Percentiles rank a stretch among this genome's conserved stretches.
Evolutionary conservation across 192 early-diverging fungal genomes (phyloP).

Genomic region (Dissophora ornata): DNA sequence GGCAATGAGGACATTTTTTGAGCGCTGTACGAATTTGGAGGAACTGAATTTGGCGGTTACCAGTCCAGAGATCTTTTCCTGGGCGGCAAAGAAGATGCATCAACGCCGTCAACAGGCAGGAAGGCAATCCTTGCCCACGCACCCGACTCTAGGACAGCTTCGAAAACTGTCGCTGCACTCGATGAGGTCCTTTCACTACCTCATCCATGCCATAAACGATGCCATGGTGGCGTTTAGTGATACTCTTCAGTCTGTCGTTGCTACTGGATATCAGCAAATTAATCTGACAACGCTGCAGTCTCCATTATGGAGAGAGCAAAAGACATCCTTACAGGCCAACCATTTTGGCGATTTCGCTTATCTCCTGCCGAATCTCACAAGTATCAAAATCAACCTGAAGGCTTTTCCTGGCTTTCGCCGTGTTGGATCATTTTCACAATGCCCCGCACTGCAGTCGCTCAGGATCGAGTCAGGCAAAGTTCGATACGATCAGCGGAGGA

Average conservation of each 20-base stretch:
- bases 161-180: background rate
- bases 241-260: background rate
- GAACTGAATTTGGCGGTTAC: background rate
- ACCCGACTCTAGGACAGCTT: background rate
- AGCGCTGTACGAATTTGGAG: background rate
- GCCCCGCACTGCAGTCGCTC: background rate
- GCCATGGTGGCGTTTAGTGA: background rate
- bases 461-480: slow-evolving; percentile 1
- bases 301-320: background rate
- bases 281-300: background rate
- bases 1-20: background rate
- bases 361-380: background rate
- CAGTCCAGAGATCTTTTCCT: background rate
- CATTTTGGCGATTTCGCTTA: background rate
- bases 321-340: background rate
- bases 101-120: background rate
- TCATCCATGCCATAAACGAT: background rate
- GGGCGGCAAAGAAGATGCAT: background rate
- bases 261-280: background rate
- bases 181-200: background rate
- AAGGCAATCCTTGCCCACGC: background rate
- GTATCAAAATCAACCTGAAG: background rate
- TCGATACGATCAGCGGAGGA: background rate
- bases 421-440: background rate
- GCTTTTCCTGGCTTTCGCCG: background rate